Base-by-base conservation (phyloP, 2,329 filamentous ascomycete species). In the Monosporascus sp. region DNA sequence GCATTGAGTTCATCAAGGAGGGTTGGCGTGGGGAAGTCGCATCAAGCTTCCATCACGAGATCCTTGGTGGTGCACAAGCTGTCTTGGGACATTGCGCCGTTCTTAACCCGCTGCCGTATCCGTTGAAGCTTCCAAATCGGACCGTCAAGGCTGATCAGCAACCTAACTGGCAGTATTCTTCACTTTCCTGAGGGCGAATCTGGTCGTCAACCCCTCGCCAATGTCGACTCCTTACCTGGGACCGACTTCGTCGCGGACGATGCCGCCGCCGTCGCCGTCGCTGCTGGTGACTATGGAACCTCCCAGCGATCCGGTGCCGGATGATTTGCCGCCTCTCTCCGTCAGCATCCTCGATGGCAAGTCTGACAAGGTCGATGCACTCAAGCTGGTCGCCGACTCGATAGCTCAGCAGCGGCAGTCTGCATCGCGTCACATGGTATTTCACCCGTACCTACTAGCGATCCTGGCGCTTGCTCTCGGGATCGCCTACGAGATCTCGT, bases 361-460 rank as follows among this genome's bases (percentile, higher is more conserved):
- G 48, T 66, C 76, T 49, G 86, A 91, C 67, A 84, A 86, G 65
- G 72, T 84, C 57, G 78, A 83, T 52, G 85, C 86, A 18, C 76
- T 96, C 49, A 81, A 81, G 57, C 81, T 96, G 20, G 79, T 96
- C 39, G 86, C 90, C 55, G 89, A 93, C 70, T 90, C 86, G 54
- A 82, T 95, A 48, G 88, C 89, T 37, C 87, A 96, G 71, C 90
- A 94, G 75, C 84, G 87, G 56, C 85, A 90, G 66, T 72, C 79
- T 8, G 83, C 88, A 20, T 81, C 84, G 42, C 73, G 74, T 51
- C 73, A 81, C 57, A 73, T 94, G 54, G 74, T 89, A 56, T 81
- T 80, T 61, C 83, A 90, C 70, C 83, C 82, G 0, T 67, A 81
- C 24, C 74, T 76, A 48, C 65, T 85, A 15, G 71, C 76, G 22